Conservation (phyloP, 2,329 filamentous ascomycete species). For the Rhynchosporium graminicola region DNA sequence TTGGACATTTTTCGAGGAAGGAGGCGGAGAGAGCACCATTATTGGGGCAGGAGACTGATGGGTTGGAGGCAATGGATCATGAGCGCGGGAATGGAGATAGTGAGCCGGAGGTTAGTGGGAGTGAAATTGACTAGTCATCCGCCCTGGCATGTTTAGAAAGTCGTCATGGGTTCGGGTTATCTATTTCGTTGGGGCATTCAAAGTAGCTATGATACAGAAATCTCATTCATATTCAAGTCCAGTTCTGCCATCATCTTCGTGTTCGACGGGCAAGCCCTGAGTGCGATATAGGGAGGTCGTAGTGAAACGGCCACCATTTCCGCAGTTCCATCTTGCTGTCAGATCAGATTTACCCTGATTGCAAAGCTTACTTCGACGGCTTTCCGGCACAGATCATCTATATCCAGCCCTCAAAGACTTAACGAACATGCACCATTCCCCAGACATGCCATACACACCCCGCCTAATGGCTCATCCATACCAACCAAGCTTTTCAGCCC, state of each 20-base stretch:
- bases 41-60: conserved; percentile 51
- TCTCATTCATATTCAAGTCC: neutral
- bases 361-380: neutral
- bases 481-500: conserved; percentile 2
- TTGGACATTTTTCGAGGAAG: conserved; percentile 48
- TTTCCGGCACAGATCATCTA: conserved; percentile 1
- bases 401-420: neutral
- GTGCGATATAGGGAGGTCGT: neutral
- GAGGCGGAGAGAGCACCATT: conserved; percentile 51
- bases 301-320: neutral
- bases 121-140: conserved; percentile 19
- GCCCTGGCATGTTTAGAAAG: neutral
- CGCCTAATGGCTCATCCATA: neutral
- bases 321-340: neutral
- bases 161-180: neutral
- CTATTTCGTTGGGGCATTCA: neutral
- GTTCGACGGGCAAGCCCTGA: too few species aligned
- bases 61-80: conserved; percentile 52
- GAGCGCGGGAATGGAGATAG: conserved; percentile 42
- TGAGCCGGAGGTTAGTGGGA: conserved; percentile 39
- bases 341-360: neutral
- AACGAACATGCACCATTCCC: too few species aligned
- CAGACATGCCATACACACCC: too few species aligned
- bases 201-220: neutral
- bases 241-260: too few species aligned